Percentiles rank a stretch among this genome's conserved stretches.
These are phyloP conservation scores for Suhomyces wounanorum DNA, from an alignment of 1,139 yeast species.

Conservation along the genomic window DNA sequence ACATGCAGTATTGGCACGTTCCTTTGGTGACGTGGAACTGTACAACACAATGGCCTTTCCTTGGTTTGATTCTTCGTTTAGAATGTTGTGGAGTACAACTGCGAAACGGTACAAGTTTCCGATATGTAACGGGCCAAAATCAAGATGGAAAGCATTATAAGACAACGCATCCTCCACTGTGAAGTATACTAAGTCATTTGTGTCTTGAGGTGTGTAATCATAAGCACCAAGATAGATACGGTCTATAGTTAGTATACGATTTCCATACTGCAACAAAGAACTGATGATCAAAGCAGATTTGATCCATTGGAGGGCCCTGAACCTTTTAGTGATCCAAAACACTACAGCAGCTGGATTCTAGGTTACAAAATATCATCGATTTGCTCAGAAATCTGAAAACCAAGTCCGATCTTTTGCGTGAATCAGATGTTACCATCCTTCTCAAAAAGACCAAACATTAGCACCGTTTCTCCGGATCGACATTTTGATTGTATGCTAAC, in stretches of 20 bases:
- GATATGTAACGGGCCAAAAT: conserved; percentile 93
- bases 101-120: conserved; percentile 95
- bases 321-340: background rate
- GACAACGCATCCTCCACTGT: conserved; percentile 91
- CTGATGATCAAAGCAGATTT: background rate
- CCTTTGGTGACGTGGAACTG: conserved; percentile 77
- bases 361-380: background rate
- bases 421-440: background rate
- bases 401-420: background rate
- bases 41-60: conserved; percentile 90
- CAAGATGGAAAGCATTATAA: conserved; percentile 90
- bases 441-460: background rate
- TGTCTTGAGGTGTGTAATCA: conserved; percentile 76
- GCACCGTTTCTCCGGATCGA: background rate
- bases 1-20: conserved; percentile 93
- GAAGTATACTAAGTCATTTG: conserved; percentile 76
- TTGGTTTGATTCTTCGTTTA: conserved; percentile 81
- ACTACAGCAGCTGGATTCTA: no score
- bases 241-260: conserved; percentile 44
- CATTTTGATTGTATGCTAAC: conserved; percentile 15
- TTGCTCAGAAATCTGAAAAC: no score
- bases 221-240: conserved; percentile 90
- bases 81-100: conserved; percentile 84
- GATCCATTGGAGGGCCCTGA: background rate
- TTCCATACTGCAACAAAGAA: background rate